Conservation (phyloP, 768 basidiomycete genomes). For the Rhizopogon sp. region DNA sequence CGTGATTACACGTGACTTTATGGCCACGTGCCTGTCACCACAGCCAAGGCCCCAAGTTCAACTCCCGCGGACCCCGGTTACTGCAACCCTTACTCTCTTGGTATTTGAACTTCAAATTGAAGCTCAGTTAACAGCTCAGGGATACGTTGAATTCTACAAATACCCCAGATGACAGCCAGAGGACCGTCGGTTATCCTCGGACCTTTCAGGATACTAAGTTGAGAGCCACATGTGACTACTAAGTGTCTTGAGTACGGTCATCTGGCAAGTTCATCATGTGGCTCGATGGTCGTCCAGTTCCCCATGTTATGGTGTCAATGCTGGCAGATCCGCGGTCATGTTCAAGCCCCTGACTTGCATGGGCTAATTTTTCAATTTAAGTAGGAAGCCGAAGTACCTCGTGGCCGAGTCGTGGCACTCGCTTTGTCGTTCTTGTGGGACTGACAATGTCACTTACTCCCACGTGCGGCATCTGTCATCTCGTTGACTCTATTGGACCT, state of each 20-base stretch:
- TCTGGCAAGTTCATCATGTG: neutral
- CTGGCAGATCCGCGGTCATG: neutral
- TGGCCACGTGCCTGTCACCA: neutral
- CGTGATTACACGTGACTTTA: constrained; percentile 22
- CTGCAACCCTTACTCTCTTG: too few relatives aligned
- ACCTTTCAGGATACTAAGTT: too few relatives aligned
- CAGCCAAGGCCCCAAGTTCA: too few relatives aligned
- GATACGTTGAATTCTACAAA: too few relatives aligned
- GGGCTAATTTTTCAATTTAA: neutral
- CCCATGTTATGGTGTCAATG: neutral
- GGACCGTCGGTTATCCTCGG: too few relatives aligned
- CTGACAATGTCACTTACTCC: neutral
- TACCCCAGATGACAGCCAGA: too few relatives aligned
- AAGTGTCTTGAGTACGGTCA: too few relatives aligned
- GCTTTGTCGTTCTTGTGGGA: neutral
- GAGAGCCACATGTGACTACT: too few relatives aligned
- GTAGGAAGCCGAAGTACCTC: neutral
- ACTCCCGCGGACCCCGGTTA: too few relatives aligned
- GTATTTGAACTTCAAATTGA: too few relatives aligned
- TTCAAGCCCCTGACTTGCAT: neutral
- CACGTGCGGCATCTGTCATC: neutral
- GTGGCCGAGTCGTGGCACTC: neutral
- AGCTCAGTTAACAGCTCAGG: too few relatives aligned
- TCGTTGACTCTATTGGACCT: neutral
- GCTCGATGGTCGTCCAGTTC: neutral